These are phyloP conservation scores for Monilinia fructigena DNA, from an alignment of 2,329 filamentous ascomycete species.

Conservation along the genomic window DNA sequence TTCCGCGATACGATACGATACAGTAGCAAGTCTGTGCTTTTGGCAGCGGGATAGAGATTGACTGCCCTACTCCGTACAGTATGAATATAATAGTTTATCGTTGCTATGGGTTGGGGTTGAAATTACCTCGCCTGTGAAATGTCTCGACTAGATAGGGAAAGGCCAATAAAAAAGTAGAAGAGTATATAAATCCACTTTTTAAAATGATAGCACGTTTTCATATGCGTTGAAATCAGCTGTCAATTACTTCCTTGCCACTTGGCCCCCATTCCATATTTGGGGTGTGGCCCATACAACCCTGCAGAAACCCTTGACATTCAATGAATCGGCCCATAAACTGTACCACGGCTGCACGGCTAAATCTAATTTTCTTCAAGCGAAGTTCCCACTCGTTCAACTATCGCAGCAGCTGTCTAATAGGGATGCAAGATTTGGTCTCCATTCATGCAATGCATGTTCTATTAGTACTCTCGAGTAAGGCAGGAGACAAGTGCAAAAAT, in stretches of 20 bases:
- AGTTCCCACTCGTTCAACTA: not conserved
- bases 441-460: constrained; percentile 13
- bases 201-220: not conserved
- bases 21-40: not conserved
- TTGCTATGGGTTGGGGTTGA: not conserved
- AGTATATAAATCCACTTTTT: constrained; percentile 2
- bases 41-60: not conserved
- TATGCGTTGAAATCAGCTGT: constrained; percentile 12
- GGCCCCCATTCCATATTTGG: not conserved
- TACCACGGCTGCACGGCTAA: not conserved
- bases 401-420: constrained; percentile 2
- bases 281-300: constrained; percentile 6
- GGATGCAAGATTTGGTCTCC: constrained; percentile 7
- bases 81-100: not conserved
- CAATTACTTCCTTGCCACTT: constrained; percentile 1
- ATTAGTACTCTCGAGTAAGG: not conserved
- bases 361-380: constrained; percentile 12
- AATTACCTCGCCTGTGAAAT: not conserved
- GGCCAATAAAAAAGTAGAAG: not conserved
- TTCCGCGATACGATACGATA: too few relatives aligned
- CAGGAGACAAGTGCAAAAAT: not conserved
- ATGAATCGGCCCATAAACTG: constrained; percentile 9
- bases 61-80: not conserved
- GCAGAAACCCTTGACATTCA: not conserved
- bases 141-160: not conserved